phyloP scores from a whole-genome alignment of 306 rosid genomes.

The Begonia masoniana region DNA sequence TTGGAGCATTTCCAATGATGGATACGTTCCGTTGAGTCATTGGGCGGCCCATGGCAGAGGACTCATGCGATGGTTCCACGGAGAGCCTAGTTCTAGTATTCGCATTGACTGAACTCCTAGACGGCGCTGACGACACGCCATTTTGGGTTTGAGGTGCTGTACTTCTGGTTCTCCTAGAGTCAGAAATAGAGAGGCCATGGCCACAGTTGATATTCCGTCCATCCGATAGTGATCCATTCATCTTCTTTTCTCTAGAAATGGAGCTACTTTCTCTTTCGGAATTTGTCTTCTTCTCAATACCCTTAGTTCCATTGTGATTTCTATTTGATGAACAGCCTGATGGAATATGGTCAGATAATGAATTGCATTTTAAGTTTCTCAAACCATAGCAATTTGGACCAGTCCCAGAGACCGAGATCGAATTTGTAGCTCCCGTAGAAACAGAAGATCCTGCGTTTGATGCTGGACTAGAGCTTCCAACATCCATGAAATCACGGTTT shows the following conservation, averaged over 20 bases:
- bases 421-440: conserved; percentile 24
- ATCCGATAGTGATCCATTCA: conserved; percentile 34
- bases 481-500: conserved; percentile 34
- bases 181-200: conserved; percentile 66
- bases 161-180: conserved; percentile 58
- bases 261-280: conserved; percentile 88
- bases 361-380: conserved; percentile 71
- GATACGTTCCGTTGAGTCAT: conserved; percentile 29
- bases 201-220: conserved; percentile 37
- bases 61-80: conserved; percentile 29
- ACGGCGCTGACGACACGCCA: conserved; percentile 37
- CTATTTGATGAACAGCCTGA: conserved; percentile 62
- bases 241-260: conserved; percentile 63
- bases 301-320: conserved; percentile 40
- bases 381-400: conserved; percentile 60
- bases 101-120: conserved; percentile 41
- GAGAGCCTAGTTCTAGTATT: conserved; percentile 42
- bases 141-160: conserved; percentile 41
- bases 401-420: conserved; percentile 28
- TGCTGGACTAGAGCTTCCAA: conserved; percentile 52
- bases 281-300: conserved; percentile 45
- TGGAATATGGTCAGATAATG: conserved; percentile 58
- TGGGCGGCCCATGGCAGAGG: conserved; percentile 28
- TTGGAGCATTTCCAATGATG: conserved; percentile 21
- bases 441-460: conserved; percentile 31